phyloP scores from a whole-genome alignment of 306 rosid genomes.

The Prunus campanulata region DNA sequence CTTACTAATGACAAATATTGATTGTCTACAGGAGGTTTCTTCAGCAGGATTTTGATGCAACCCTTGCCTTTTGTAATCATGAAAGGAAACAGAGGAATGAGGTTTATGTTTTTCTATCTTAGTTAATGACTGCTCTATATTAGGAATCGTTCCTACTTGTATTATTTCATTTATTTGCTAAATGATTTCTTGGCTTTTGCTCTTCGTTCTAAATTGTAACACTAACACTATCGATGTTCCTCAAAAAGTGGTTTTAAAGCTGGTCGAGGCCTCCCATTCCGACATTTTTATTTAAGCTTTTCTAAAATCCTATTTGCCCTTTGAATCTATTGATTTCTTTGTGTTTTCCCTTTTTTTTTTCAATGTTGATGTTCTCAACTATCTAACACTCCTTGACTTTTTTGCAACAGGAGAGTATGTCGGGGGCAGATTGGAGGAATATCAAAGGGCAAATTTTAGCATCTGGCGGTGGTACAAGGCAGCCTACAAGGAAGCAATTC shows the following conservation, averaged over 20 bases:
- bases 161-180: background rate
- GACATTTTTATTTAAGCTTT: background rate
- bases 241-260: background rate
- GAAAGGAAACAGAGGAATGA: conserved; percentile 94
- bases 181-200: background rate
- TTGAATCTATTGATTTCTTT: background rate
- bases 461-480: conserved; percentile 57
- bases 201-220: background rate
- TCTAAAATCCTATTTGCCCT: conserved; percentile 3
- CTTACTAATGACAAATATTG: no score
- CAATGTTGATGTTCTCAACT: background rate
- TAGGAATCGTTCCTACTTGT: background rate
- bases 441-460: conserved; percentile 79
- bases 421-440: conserved; percentile 78
- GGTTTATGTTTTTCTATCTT: conserved; percentile 42
- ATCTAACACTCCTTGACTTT: background rate
- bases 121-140: background rate
- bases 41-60: conserved; percentile 96
- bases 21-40: conserved; percentile 75
- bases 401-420: conserved; percentile 55
- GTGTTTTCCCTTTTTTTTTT: background rate
- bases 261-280: background rate
- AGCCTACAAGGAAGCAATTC: conserved; percentile 68
- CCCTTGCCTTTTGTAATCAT: conserved; percentile 79
- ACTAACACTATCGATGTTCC: background rate